phyloP scores from a whole-genome alignment of 495 filamentous ascomycete species.

The Penicillium bovifimosum region DNA sequence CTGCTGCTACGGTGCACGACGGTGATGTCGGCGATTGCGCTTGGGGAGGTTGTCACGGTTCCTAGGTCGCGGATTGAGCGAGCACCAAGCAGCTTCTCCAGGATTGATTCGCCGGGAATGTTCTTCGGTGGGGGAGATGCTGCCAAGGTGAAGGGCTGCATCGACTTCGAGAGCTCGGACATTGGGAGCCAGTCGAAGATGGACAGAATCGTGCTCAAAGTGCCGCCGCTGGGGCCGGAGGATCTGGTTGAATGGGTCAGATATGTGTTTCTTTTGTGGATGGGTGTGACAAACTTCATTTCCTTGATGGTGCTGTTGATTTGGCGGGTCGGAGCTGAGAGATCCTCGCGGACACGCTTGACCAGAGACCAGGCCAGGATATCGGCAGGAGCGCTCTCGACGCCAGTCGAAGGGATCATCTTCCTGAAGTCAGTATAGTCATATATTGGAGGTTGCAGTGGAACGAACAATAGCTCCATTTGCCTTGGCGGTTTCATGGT shows the following conservation, averaged over 20 bases:
- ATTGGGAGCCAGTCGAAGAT: conserved; percentile 58
- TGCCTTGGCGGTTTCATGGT: conserved; percentile 65
- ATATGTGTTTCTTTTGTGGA: background rate
- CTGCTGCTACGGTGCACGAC: conserved; percentile 76
- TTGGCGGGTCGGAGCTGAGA: conserved; percentile 50
- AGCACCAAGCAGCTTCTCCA: conserved; percentile 53
- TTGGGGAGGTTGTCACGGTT: conserved; percentile 56
- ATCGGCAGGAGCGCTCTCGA: conserved; percentile 84
- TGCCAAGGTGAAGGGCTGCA: conserved; percentile 60
- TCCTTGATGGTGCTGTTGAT: conserved; percentile 59
- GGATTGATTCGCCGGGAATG: conserved; percentile 28
- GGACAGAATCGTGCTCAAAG: conserved; percentile 57
- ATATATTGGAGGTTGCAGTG: background rate
- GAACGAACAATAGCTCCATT: conserved; percentile 65
- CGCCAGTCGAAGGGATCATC: conserved; percentile 79
- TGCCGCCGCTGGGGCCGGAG: conserved; percentile 67
- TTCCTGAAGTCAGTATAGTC: conserved; percentile 26
- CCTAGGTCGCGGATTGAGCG: conserved; percentile 60
- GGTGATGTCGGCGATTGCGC: conserved; percentile 53
- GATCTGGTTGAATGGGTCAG: conserved; percentile 19
- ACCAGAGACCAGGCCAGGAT: conserved; percentile 68
- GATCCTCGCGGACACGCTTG: conserved; percentile 54
- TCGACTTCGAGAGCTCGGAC: conserved; percentile 49
- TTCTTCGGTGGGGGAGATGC: conserved; percentile 48
- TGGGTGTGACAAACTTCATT: conserved; percentile 44